Evolutionary conservation across 345 rosid genomes (phyloP), one percentile per base, ranked within the genome.

Genomic region (Gossypium anomalum): DNA sequence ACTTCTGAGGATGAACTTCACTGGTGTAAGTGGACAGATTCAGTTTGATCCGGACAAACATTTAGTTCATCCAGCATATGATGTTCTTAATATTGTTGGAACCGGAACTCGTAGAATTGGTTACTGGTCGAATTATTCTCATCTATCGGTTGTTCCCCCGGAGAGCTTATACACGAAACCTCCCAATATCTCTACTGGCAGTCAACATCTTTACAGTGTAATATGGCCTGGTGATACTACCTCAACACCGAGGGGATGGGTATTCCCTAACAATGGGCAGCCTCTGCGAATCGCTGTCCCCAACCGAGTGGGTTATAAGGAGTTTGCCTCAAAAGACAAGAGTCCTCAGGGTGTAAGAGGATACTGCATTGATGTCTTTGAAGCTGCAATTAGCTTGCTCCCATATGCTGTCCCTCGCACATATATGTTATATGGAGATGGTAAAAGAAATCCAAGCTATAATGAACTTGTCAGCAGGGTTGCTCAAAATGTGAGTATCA

Each of bases 311-410:
- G 80, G 85, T 82, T 94, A 82, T 77, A 77, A 77, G 72, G 84
- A 91, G 76, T 87, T 83, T 81, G 89, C 78, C 56, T 69, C 82
- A 7, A 84, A 79, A 80, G 98, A 92, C 69, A 80, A 74, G 15
- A 77, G 78, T 63, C 89, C 97, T 3, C 95, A 81, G 3, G 93
- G 99, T 60, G 94, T 88, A 78, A 84, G 72, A 84, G 99, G 99
- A 79, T 92, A 75, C 77, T 88, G 98, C 75, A 90, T 95, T 19
- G 99, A 95, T 79, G 86, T 95, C 61, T 95, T 95, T 75, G 99
- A 95, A 82, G 90, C 94, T 22, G 99, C 98, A 7, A 58, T 95
- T 61, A 83, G 75, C 73, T 85, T 95, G 88, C 90, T 95, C 68
- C 90, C 93, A 6, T 92, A 95, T 86, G 87, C 97, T 9, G 98